phyloP scores from a whole-genome alignment of 1,139 yeast species.

The Saccharomyces hybrid region DNA sequence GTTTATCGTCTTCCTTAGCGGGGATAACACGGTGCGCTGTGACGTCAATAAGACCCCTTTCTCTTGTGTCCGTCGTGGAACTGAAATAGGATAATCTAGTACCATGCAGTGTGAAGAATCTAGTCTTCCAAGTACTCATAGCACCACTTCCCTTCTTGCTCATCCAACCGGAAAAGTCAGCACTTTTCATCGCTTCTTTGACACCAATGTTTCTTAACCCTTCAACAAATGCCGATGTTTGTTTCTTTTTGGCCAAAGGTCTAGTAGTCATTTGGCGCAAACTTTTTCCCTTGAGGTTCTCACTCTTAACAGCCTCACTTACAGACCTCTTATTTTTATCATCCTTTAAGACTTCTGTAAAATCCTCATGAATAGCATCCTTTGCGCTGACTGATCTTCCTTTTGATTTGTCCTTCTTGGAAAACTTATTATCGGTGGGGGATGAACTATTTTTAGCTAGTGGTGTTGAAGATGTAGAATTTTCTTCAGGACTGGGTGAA shows the following conservation, averaged over 20 bases:
- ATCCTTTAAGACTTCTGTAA: slow-evolving; percentile 11
- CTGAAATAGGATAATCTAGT: slow-evolving; percentile 86
- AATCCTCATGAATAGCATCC: slow-evolving; percentile 9
- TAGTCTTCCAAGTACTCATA: slow-evolving; percentile 83
- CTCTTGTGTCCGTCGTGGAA: slow-evolving; percentile 70
- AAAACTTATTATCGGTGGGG: not conserved
- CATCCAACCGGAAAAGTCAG: slow-evolving; percentile 92
- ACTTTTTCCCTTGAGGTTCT: slow-evolving; percentile 25
- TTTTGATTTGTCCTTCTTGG: slow-evolving; percentile 9
- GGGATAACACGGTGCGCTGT: slow-evolving; percentile 91
- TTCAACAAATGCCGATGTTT: slow-evolving; percentile 89
- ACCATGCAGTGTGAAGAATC: slow-evolving; percentile 86
- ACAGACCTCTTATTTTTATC: slow-evolving; percentile 27
- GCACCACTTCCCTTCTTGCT: slow-evolving; percentile 80
- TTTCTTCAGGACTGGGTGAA: slow-evolving; percentile 7
- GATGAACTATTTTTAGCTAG: not conserved
- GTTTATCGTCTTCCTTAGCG: slow-evolving; percentile 62
- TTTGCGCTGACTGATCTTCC: slow-evolving; percentile 29
- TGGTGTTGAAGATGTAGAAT: slow-evolving; percentile 7
- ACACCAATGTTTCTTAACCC: slow-evolving; percentile 78
- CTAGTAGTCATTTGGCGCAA: slow-evolving; percentile 22
- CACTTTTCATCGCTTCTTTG: slow-evolving; percentile 65
- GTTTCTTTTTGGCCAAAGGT: slow-evolving; percentile 39
- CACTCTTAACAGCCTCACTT: slow-evolving; percentile 29
- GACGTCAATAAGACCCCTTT: slow-evolving; percentile 88